phyloP scores from a whole-genome alignment of 306 rosid genomes.

The Prunus campanulata region DNA sequence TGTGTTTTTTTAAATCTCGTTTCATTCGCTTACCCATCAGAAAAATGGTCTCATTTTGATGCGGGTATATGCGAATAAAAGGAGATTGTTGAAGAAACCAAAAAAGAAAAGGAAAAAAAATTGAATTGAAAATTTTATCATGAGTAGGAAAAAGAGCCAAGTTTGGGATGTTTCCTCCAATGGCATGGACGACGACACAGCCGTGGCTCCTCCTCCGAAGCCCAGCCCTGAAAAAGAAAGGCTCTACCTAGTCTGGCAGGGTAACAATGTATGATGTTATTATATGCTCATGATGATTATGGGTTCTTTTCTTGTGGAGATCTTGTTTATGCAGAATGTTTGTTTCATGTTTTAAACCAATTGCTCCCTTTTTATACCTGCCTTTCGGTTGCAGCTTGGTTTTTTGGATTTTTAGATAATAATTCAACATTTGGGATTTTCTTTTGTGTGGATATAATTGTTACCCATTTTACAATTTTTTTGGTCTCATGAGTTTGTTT shows the following conservation, averaged over 20 bases:
- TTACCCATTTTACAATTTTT: not conserved
- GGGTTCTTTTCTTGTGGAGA: not conserved
- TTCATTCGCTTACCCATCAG: not conserved
- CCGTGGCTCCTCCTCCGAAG: constrained; percentile 25
- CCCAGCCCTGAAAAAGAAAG: constrained; percentile 23
- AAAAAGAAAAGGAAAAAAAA: not conserved
- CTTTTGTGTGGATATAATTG: not conserved
- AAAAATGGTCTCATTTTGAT: not conserved
- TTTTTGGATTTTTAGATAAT: not conserved
- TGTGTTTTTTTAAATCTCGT: not conserved
- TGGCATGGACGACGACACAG: constrained; percentile 2
- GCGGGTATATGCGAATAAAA: not conserved
- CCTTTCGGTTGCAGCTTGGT: not conserved
- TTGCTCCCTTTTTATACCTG: not conserved
- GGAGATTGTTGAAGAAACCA: not conserved
- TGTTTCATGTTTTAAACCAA: not conserved
- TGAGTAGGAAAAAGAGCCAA: constrained; percentile 17
- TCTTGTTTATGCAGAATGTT: not conserved
- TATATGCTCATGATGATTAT: constrained; percentile 13
- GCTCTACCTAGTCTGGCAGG: constrained; percentile 71
- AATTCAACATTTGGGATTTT: not conserved
- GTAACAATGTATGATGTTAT: constrained; percentile 54
- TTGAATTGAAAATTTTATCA: not conserved
- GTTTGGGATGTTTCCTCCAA: constrained; percentile 34
- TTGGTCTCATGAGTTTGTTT: not conserved